phyloP scores from a whole-genome alignment of 257 asterid species.

The Verbena officinalis region DNA sequence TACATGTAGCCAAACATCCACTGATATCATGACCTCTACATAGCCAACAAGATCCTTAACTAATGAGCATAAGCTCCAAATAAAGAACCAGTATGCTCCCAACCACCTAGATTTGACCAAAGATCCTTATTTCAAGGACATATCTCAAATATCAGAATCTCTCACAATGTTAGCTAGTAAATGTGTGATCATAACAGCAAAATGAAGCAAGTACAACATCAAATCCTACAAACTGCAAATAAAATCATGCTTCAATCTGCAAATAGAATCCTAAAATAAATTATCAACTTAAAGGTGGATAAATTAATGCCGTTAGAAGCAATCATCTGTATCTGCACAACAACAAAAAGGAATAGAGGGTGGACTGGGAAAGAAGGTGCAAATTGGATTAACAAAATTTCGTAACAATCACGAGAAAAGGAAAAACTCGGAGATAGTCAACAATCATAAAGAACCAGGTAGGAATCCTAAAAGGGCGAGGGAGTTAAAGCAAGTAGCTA shows the following conservation, averaged over 20 bases:
- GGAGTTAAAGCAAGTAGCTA: neutral
- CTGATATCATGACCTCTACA: neutral
- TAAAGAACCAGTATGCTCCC: neutral
- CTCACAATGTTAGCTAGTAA: constrained; percentile 1
- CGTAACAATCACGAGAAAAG: neutral
- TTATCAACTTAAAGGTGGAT: constrained; percentile 11
- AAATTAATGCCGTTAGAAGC: no score
- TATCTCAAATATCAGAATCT: neutral
- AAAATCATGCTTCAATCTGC: neutral
- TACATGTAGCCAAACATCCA: neutral
- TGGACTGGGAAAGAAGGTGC: neutral
- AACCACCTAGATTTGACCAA: no score
- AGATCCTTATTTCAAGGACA: neutral
- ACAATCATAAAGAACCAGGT: neutral
- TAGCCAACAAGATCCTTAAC: neutral
- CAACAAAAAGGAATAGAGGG: no score
- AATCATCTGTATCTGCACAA: no score
- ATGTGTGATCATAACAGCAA: neutral
- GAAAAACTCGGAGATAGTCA: neutral
- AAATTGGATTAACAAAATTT: neutral
- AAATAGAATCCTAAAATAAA: neutral
- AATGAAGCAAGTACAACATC: constrained; percentile 11
- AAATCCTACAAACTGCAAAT: neutral
- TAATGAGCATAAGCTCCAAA: constrained; percentile 9
- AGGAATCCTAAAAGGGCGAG: neutral